Base-by-base conservation (phyloP, 495 filamentous ascomycete genomes). In the Lepraria neglecta region DNA sequence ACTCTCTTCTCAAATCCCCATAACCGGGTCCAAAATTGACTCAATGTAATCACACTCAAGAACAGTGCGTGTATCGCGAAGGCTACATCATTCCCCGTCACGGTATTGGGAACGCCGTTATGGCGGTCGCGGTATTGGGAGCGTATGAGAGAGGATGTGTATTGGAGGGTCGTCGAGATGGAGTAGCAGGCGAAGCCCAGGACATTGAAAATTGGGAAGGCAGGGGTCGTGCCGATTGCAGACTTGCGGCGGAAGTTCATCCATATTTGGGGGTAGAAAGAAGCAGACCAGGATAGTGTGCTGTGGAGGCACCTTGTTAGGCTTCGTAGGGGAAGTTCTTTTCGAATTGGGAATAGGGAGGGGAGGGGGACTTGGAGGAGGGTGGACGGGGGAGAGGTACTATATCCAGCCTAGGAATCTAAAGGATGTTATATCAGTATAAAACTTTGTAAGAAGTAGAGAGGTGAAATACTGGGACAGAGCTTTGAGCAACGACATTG, bases 201-300 rank as follows among this genome's bases (percentile, higher is more conserved):
- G 3, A 83, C 78, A 69, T 98, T 98, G 70, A 92, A 78, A 7
- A 85, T 79, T 6, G 89, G 89, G 68, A 91, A 96, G 71, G 97
- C 91, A 54, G 94, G 84, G 0, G 91, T 86, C 9, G 91, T 84
- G 11, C 94, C 94, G 5, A 82, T 79, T 4, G 92, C 96, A 4
- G 91, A 87, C 28, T 79, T 78, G 21, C 91, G 83, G 33, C 74
- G 78, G 70, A 78, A 85, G 77, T 95, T 98, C 60, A 84, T 80
- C 44, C 92, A 71, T 1, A 87, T 81, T 68, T 97, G 94, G 2
- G 95, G 92, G 70, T 97, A 98, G 75, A 96, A 97, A 14, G 90
- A 95, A 44, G 87, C 70, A 1, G 87, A 89, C 92, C 92, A 95
- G 69, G 80, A 82, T n/a, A 85, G 56, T 60, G 83, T 84, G 73